Percentiles rank a stretch among this genome's conserved stretches.
phyloP scores from a whole-genome alignment of 1,284 basidiomycete genomes.

The Rhodotorula sp. region DNA sequence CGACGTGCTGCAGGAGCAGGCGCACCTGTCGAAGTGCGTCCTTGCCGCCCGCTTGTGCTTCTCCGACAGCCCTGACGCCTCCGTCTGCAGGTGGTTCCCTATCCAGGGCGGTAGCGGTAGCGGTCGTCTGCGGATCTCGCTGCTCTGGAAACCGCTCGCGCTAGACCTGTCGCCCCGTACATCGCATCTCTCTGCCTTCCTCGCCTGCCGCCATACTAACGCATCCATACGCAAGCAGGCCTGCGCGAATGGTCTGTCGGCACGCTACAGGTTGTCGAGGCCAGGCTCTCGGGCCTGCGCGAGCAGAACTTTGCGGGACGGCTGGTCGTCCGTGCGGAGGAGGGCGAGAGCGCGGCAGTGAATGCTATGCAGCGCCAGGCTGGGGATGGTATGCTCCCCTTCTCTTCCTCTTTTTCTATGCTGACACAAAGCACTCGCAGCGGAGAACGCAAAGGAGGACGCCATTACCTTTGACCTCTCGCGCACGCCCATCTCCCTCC shows the following conservation, averaged over 20 bases:
- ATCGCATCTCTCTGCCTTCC: background rate
- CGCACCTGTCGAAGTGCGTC: constrained; percentile 31
- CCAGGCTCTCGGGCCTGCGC: constrained; percentile 1
- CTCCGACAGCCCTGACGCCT: background rate
- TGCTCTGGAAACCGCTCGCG: constrained; percentile 41
- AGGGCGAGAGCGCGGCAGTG: background rate
- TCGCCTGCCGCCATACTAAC: background rate
- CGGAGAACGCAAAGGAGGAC: background rate
- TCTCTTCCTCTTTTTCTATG: no score
- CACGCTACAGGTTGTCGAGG: constrained; percentile 13
- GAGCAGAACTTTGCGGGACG: constrained; percentile 1
- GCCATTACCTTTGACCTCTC: background rate
- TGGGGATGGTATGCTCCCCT: background rate
- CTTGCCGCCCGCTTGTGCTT: no score
- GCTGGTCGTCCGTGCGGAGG: background rate
- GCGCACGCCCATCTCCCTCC: background rate
- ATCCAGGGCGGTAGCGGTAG: constrained; percentile 13
- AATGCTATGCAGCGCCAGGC: background rate
- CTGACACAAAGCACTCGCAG: background rate
- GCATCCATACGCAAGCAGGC: background rate
- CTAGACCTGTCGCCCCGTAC: constrained; percentile 1
- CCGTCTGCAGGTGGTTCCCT: constrained; percentile 17
- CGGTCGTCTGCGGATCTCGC: constrained; percentile 35
- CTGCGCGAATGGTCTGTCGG: constrained; percentile 31
- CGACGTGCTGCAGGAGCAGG: constrained; percentile 23